Evolutionary conservation across 345 rosid species (phyloP).

Genomic region (Passiflora organensis): DNA sequence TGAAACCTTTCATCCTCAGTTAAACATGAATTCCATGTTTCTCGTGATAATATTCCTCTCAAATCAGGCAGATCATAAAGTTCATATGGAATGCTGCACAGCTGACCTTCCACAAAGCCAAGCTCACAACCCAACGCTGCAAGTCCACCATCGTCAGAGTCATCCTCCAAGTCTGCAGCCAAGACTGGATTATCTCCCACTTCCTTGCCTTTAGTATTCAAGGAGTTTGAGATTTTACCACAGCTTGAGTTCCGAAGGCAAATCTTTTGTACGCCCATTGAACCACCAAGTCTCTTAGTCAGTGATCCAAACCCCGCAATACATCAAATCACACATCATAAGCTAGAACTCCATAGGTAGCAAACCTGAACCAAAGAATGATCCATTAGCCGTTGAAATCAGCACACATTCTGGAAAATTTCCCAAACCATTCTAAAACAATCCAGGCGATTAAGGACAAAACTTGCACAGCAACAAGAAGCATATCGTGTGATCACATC

Average conservation of each 20-base stretch:
- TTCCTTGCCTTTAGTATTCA: conserved; percentile 17
- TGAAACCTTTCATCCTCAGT: conserved; percentile 57
- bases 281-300: conserved; percentile 8
- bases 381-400: neutral
- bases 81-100: conserved; percentile 55
- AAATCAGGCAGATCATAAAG: conserved; percentile 61
- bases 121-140: conserved; percentile 40
- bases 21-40: conserved; percentile 60
- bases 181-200: conserved; percentile 24
- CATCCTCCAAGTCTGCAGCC: conserved; percentile 35
- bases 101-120: conserved; percentile 50
- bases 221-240: conserved; percentile 13
- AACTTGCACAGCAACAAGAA: neutral
- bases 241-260: conserved; percentile 16
- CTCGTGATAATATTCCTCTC: conserved; percentile 45
- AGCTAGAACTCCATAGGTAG: conserved; percentile 13
- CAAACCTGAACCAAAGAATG: conserved; percentile 20
- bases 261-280: conserved; percentile 41
- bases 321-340: conserved; percentile 3
- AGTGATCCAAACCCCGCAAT: conserved; percentile 17
- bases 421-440: neutral
- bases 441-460: neutral
- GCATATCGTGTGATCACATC: neutral
- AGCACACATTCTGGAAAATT: neutral
- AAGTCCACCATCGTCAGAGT: conserved; percentile 36